These are phyloP conservation scores for Peronospora destructor DNA, from an alignment of 352 stramenopile genomes.

Conservation along the genomic window DNA sequence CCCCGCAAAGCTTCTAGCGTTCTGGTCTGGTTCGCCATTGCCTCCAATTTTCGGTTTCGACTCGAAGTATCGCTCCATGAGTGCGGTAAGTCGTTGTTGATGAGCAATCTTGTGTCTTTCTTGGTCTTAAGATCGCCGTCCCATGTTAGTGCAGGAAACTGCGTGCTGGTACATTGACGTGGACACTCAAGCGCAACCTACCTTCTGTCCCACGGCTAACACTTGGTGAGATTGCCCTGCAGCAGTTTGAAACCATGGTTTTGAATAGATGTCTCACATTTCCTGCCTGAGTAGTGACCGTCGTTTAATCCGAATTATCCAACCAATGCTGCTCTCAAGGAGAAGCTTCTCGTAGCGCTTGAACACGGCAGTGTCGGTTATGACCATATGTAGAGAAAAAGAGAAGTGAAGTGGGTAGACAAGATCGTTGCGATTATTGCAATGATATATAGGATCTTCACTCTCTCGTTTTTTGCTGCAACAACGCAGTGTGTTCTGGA, in stretches of 20 bases:
- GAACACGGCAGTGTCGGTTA: constrained; percentile 62
- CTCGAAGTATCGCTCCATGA: constrained; percentile 42
- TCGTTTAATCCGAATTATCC: constrained; percentile 61
- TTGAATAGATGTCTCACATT: constrained; percentile 8
- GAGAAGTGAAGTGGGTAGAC: neutral
- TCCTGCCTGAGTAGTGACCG: constrained; percentile 37
- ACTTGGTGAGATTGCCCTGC: constrained; percentile 43
- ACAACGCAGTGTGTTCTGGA: no score
- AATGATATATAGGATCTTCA: no score
- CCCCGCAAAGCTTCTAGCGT: constrained; percentile 57
- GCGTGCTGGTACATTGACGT: constrained; percentile 68
- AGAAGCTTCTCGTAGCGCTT: constrained; percentile 59
- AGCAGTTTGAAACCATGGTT: neutral
- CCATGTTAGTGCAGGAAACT: constrained; percentile 33
- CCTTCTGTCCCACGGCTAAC: constrained; percentile 62
- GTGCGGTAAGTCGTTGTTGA: constrained; percentile 32
- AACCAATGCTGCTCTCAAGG: constrained; percentile 37
- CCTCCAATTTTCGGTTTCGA: constrained; percentile 74
- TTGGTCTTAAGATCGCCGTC: neutral
- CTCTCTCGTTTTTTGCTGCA: no score
- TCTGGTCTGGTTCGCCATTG: constrained; percentile 65
- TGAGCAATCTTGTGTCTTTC: neutral
- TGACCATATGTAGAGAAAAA: constrained; percentile 56
- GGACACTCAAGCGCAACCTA: constrained; percentile 34
- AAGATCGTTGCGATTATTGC: no score